Evolutionary conservation across 495 filamentous ascomycete species (phyloP), one percentile per base, ranked within the genome.

Genomic region (Tuber indicum): DNA sequence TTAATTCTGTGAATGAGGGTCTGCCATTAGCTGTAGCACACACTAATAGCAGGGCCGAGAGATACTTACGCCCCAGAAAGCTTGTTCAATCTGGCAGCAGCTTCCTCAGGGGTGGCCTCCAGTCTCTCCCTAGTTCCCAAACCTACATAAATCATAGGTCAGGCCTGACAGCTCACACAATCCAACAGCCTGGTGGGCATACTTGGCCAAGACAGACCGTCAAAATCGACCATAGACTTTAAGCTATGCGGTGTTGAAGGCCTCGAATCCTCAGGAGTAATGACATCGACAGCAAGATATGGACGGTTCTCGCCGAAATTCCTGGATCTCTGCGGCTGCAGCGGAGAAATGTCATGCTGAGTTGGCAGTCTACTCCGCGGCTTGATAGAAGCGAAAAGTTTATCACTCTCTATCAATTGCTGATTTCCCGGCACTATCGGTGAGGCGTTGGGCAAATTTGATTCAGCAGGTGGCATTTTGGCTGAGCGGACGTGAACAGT

Each of bases 101-200:
- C 90, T 84, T 98, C 88, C 79, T 92, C 90, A 0, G 90, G 89
- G 32, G 89, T 91, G 26, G 94, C 92, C 81, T 97, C 94, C 42
- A 94, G 86, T 17, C 94, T 88, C 81, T 91, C 90, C 72, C 92
- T 89, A 0, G 94, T 96, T 73, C 94, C 94, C 36, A 87, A 86
- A 85, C 92, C 92, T 94, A 72, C 41, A 26, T 43, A 71, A 16
- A 52, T 49, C 2, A 17, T 39, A n/a, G 66, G 26, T 49, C 32
- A 62, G 42, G 41, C 58, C 58, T 21, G 12, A 44, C 75, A 45
- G 5, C 66, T 71, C 47, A 47, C 19, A 45, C 8, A 66, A 16
- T 42, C 36, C 47, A 47, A 49, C 17, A 19, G 23, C 7, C 17
- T 23, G 23, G 23, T 26, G 73, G 12, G 80, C 88, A 73, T 84